These are phyloP conservation scores for Filobasidium floriforme DNA, from an alignment of 768 basidiomycete genomes.

Conservation along the genomic window DNA sequence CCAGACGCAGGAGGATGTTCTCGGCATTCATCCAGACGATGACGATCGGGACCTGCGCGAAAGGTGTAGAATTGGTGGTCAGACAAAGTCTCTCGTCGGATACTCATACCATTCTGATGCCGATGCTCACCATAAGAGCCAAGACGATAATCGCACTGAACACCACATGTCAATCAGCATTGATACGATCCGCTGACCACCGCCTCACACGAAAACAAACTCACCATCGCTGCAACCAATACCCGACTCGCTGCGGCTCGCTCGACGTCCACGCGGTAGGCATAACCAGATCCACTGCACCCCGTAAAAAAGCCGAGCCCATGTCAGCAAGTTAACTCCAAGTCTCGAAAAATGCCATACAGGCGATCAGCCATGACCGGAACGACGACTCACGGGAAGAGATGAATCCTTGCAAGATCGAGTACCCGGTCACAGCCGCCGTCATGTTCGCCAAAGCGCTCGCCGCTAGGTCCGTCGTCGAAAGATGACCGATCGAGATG, in stretches of 20 bases:
- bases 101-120: background rate
- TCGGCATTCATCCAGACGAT: conserved; percentile 79
- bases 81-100: conserved; percentile 11
- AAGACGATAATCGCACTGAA: conserved; percentile 34
- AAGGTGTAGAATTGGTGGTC: background rate
- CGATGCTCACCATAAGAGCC: conserved; percentile 29
- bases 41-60: conserved; percentile 49
- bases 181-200: no score
- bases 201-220: conserved; percentile 57
- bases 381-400: conserved; percentile 57
- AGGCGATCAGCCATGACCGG: no score
- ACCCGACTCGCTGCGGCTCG: conserved; percentile 72
- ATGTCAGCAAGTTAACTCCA: no score
- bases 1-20: conserved; percentile 56
- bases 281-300: conserved; percentile 71
- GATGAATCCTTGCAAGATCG: conserved; percentile 71
- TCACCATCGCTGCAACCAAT: conserved; percentile 80
- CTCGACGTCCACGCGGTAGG: conserved; percentile 91
- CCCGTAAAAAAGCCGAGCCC: no score
- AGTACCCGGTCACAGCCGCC: conserved; percentile 58
- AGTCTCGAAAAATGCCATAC: no score
- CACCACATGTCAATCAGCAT: background rate
- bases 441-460: conserved; percentile 49
- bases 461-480: conserved; percentile 80
- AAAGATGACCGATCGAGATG: conserved; percentile 80